Conservation (phyloP, 768 basidiomycete genomes). For the Tephrocybe rancida region DNA sequence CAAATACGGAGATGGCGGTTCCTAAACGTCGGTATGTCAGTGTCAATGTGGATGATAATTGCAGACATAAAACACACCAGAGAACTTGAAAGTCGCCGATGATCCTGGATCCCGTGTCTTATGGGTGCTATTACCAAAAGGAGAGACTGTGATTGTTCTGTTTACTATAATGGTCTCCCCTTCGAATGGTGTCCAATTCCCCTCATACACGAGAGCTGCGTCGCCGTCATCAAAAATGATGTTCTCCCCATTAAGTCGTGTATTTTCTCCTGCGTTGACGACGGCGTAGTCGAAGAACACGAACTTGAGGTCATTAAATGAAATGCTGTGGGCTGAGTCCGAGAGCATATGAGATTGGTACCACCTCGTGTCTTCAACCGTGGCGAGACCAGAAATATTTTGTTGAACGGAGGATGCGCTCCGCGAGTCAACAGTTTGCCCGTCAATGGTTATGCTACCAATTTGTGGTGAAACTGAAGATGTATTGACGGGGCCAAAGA, state of each 20-base stretch:
- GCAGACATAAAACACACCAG: not conserved
- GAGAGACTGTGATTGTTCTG: not conserved
- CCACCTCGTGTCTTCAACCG: no score
- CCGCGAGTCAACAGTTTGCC: not conserved
- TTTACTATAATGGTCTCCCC: not conserved
- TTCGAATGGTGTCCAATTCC: not conserved
- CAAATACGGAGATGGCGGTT: not conserved
- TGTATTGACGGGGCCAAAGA: not conserved
- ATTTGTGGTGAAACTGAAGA: not conserved
- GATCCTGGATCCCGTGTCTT: not conserved
- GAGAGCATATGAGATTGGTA: not conserved
- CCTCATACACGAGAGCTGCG: not conserved
- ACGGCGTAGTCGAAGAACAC: not conserved
- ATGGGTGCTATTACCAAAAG: not conserved
- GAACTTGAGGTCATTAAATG: not conserved
- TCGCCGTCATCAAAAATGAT: not conserved
- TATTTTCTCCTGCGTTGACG: not conserved
- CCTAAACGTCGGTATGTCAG: not conserved
- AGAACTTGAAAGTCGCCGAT: not conserved
- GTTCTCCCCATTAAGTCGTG: not conserved
- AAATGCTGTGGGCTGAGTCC: not conserved
- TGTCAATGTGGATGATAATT: not conserved
- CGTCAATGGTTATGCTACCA: not conserved
- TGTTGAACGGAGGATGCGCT: no score
- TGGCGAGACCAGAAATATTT: no score